Conservation (phyloP, 2,329 filamentous ascomycete species). For the Aquanectria penicillioides region DNA sequence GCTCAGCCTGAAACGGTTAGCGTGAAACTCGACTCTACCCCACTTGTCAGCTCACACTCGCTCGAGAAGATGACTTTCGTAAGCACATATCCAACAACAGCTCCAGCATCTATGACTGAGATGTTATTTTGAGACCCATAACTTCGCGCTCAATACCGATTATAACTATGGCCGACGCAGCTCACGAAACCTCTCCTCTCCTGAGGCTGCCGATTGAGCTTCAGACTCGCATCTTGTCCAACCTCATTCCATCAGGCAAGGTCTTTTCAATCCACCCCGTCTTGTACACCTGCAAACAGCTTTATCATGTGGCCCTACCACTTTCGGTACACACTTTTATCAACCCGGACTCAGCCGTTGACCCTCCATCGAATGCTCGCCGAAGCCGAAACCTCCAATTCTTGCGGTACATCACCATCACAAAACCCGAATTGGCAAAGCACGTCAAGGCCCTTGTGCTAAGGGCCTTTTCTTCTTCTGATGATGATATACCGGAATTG, state of each 20-base stretch:
- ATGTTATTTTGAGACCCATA: too few relatives aligned
- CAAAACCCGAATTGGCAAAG: slow-evolving; percentile 6
- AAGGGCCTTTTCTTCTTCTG: neutral
- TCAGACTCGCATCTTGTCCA: neutral
- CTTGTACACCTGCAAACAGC: slow-evolving; percentile 5
- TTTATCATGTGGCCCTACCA: neutral
- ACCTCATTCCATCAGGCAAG: neutral
- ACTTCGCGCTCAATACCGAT: too few relatives aligned
- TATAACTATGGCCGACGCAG: too few relatives aligned
- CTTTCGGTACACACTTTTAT: slow-evolving; percentile 7
- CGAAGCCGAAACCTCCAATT: slow-evolving; percentile 8
- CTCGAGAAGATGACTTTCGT: too few relatives aligned
- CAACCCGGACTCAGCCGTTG: neutral
- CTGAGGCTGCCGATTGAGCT: neutral
- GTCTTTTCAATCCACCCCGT: neutral
- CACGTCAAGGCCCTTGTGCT: slow-evolving; percentile 1
- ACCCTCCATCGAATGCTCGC: neutral
- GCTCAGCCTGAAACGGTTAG: too few relatives aligned
- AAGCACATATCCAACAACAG: too few relatives aligned
- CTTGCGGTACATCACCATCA: slow-evolving; percentile 10
- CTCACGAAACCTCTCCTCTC: too few relatives aligned
- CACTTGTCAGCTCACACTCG: too few relatives aligned
- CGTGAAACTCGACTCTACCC: too few relatives aligned
- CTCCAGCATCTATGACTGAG: too few relatives aligned
- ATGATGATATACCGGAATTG: neutral